These are phyloP conservation scores for Effrenium voratum DNA, from an alignment of 73 alveolate species.

Conservation along the genomic window DNA sequence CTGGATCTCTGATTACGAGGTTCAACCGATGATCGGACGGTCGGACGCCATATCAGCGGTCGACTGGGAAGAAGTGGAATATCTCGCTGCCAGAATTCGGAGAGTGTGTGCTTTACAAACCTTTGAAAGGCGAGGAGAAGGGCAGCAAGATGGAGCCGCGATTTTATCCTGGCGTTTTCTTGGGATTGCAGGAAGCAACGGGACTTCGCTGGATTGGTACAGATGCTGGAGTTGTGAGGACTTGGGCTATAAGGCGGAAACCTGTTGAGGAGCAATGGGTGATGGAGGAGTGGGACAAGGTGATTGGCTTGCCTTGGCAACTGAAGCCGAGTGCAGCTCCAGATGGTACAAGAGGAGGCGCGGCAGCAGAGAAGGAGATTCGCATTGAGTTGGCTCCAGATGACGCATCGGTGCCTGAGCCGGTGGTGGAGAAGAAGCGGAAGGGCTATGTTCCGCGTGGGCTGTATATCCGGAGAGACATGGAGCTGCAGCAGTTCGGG, in stretches of 20 bases:
- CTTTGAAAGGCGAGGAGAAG: not conserved
- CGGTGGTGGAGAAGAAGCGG: not conserved
- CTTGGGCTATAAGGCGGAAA: not conserved
- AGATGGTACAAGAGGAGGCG: not conserved
- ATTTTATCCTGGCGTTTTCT: not conserved
- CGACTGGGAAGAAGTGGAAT: not conserved
- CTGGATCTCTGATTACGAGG: not conserved
- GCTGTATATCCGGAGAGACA: not conserved
- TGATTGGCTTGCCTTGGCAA: slow-evolving; percentile 32
- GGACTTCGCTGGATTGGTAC: slow-evolving; percentile 30
- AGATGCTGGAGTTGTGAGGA: not conserved
- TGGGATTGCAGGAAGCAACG: not conserved
- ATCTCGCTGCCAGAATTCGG: slow-evolving; percentile 30
- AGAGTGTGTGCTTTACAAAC: slow-evolving; percentile 1
- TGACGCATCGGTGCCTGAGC: not conserved
- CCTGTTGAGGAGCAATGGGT: not conserved
- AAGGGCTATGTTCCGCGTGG: not conserved
- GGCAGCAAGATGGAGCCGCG: not conserved
- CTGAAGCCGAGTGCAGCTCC: not conserved
- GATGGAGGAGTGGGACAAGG: not conserved
- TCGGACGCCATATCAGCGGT: slow-evolving; percentile 19
- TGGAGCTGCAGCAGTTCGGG: not conserved
- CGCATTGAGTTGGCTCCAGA: not conserved
- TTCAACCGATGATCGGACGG: slow-evolving; percentile 6
- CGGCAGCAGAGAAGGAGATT: not conserved